Base-by-base conservation (phyloP, 1,284 basidiomycete genomes). In the Trichosporon sp. region DNA sequence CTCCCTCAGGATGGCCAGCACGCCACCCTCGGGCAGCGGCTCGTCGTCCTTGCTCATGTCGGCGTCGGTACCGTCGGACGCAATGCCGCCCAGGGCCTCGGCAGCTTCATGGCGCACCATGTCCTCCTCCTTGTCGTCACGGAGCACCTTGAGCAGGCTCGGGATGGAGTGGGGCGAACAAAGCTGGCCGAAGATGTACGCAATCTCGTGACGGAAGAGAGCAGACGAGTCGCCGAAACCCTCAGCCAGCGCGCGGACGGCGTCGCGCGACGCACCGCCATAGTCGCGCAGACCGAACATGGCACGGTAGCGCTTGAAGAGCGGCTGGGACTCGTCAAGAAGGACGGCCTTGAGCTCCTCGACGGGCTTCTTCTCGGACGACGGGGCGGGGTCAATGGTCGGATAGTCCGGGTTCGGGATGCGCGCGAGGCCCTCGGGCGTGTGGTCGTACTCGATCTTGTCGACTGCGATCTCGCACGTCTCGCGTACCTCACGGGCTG, bases 31-130 rank as follows among this genome's bases (percentile, higher is more conserved):
- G 48, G 78, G 78, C 5, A 79, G 71, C n/a, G 69, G 70, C 43
- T 79, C 76, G 69, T 78, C 83, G 26, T 76, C 77, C 11, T 76
- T 76, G 66, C 79, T 70, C 21, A 70, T 61, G 66, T 77, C 77
- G 38, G 80, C 79, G 66, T 81, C 83, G 8, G 80, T 80, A 2
- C 83, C 94, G 1, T 94, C 93, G 2, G 93, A 94, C 1, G 92
- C 94, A 68, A 99, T 98, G 3, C 96, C 94, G 21, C 97, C 97
- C 0, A 99, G 88, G 2, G 97, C 97, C 84, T 99, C 97, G 5
- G 97, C 97, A 21, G 96, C 97, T 85, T 99, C 97, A 79, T 99
- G 97, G 31, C 97, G 90, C 4, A 99, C 97, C 97, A 99, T 99
- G 71, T 97, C 94, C 65, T 92, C 91, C 84, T 99, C 97, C 0